Base-by-base conservation (phyloP, 2,329 filamentous ascomycete species). In the Lojkania enalia region DNA sequence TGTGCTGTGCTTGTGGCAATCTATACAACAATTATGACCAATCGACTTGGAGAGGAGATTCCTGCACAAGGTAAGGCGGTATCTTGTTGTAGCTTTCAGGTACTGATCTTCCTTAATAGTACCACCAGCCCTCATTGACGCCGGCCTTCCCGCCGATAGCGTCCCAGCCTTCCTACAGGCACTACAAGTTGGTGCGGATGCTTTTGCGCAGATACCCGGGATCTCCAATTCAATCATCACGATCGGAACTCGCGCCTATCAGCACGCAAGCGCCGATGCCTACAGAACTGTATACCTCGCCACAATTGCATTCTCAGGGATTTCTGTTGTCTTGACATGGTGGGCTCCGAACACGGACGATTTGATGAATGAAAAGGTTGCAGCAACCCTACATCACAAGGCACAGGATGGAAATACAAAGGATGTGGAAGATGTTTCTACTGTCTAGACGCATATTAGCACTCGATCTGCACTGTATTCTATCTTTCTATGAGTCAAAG, bases 251-350 rank as follows among this genome's bases (percentile, higher is more conserved):
- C 50, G 42, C 3, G 68, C 63, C 4, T 42, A 73, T 15, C 64
- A 67, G 0, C 57, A 52, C 4, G 73, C 71, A 4, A 70, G 70
- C 38, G 57, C 69, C 1, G 64, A 72, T 29, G 70, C 71, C 4
- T 73, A 72, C 49, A 60, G 68, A 45, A 73, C 72, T 1, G 70
- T 76, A 0, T 75, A 71, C 23, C 46, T 74, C 1, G 64, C 65
- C 1, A 72, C 64, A 51, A 46, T 74, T 15, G 71, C 64, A 0
- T 74, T 74, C 27, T 63, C 64, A 18, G 70, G 57, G 0, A 64
- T 74, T 15, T 70, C 66, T 4, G 67, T 73, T 4, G 42, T 72
- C 4, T 38, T 30, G 2, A 44, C 23, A 9, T 41, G 46, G 14
- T 50, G 50, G 20, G 44, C 49, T 15, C 44, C 51, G 5, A 41